Percentiles rank a stretch among this genome's conserved stretches.
These are phyloP conservation scores for Mortierella sp. DNA, from an alignment of 371 early-diverging fungal genomes.

Conservation along the genomic window DNA sequence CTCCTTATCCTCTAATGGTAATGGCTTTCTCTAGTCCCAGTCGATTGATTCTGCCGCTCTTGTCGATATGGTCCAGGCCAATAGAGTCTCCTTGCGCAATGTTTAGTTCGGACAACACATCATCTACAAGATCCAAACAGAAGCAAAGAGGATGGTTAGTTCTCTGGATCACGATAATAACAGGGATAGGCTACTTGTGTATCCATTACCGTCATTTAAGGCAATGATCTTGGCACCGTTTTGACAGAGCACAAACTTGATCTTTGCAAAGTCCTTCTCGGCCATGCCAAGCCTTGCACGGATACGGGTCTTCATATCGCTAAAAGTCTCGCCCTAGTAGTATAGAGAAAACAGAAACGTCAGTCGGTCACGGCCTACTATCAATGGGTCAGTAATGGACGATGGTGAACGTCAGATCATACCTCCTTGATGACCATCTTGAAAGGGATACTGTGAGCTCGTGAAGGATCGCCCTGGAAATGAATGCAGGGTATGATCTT, in stretches of 20 bases:
- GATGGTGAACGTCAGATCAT: slow-evolving; percentile 7
- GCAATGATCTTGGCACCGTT: slow-evolving; percentile 18
- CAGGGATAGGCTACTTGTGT: neutral
- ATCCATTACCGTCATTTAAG: slow-evolving; percentile 36
- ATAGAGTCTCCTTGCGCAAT: slow-evolving; percentile 66
- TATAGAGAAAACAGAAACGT: neutral
- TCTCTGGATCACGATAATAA: no score
- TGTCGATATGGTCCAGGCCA: slow-evolving; percentile 85
- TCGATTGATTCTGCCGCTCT: slow-evolving; percentile 65
- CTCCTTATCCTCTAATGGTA: slow-evolving; percentile 68
- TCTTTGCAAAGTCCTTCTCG: slow-evolving; percentile 90
- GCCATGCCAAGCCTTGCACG: slow-evolving; percentile 76
- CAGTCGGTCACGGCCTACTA: no score
- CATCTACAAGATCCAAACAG: slow-evolving; percentile 26
- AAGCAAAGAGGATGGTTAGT: neutral
- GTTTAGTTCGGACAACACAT: slow-evolving; percentile 62
- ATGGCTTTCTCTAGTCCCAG: slow-evolving; percentile 67
- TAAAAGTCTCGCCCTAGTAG: slow-evolving; percentile 73
- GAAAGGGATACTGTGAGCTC: slow-evolving; percentile 89
- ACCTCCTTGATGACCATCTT: slow-evolving; percentile 73
- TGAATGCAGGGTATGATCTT: slow-evolving; percentile 76
- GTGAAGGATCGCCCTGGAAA: slow-evolving; percentile 71
- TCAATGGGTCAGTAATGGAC: neutral
- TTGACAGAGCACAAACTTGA: slow-evolving; percentile 65
- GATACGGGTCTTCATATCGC: slow-evolving; percentile 78